Base-by-base conservation (phyloP, 345 rosid genomes). In the Aethionema arabicum region DNA sequence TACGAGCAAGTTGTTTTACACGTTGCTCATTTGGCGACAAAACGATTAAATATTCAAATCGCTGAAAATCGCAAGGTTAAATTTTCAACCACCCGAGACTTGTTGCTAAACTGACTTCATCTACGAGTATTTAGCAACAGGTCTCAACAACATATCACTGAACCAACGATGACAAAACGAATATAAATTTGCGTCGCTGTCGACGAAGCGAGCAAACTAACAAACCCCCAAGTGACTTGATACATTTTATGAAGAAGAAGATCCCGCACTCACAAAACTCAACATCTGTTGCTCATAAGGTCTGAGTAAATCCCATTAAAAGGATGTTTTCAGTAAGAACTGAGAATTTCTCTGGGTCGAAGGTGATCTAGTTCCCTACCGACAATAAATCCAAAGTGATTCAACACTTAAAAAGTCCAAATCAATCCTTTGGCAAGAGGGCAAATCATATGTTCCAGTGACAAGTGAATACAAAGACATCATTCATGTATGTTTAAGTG, bases 361-460 rank as follows among this genome's bases (percentile, higher is more conserved):
- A 27, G 29, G 38, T 29, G 4, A 63, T 14, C 57, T 14, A 44
- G 33, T 3, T 43, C 68, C 52, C 61, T 65, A 39, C 49, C 10
- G 42, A 57, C 9, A 48, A 58, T 41, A 32, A 67, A 66, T 48
- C 51, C 31, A 27, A 54, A 5, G 50, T 27, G 37, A n/a, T 5
- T 29, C n/a, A 48, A 15, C 43, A 44, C 14, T 13, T n/a, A n/a
- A n/a, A 55, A 36, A 56, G 1, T 31, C 30, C 29, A 39, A 8
- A 27, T 7, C 31, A 42, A 9, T 54, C 4, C 0, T 9, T 16
- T 10, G 7, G 32, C 33, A 35, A 32, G 31, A 14, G 39, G 0
- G 27, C 5, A 37, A 13, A 55, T 44, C 9, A 7, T 7, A 62
- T 46, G 12, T 47, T 14, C 21, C 14, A 47, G 7, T 13, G 52